phyloP scores from a whole-genome alignment of 2,329 filamentous ascomycete genomes.

The Cryphonectria nitschkei region DNA sequence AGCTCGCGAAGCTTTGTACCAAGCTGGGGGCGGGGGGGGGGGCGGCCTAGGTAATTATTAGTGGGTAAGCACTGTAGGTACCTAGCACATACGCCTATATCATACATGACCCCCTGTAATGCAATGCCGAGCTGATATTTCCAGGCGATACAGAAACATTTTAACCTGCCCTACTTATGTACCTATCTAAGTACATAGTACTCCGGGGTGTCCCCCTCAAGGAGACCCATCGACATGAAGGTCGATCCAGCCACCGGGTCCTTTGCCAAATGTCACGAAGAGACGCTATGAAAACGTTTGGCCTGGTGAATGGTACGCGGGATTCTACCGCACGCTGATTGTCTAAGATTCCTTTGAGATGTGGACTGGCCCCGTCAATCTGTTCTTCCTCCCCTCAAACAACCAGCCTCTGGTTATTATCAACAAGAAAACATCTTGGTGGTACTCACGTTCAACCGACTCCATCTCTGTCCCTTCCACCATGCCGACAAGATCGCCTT shows the following conservation, averaged over 20 bases:
- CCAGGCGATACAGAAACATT: too few species aligned
- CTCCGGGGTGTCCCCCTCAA: too few species aligned
- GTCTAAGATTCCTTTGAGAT: background rate
- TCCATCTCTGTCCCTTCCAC: slow-evolving; percentile 57
- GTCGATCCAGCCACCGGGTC: background rate
- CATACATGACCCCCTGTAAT: too few species aligned
- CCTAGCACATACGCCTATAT: too few species aligned
- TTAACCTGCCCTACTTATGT: too few species aligned
- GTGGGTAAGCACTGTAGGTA: too few species aligned
- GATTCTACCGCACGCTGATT: background rate
- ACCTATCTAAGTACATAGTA: too few species aligned
- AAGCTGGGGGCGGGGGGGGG: too few species aligned
- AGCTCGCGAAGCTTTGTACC: background rate
- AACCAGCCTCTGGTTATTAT: background rate
- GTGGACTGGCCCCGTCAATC: background rate
- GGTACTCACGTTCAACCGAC: slow-evolving; percentile 69
- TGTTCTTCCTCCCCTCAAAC: background rate
- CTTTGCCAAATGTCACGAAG: background rate
- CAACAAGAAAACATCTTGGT: slow-evolving; percentile 29
- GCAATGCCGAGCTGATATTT: background rate
- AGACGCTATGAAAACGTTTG: background rate
- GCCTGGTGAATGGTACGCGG: background rate
- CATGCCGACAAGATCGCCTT: slow-evolving; percentile 52
- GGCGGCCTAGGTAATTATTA: too few species aligned
- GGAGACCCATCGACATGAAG: too few species aligned